A percentile compares a stretch with the other conserved stretches of the same genome.
phyloP scores from a whole-genome alignment of 2,329 filamentous ascomycete genomes.

The Xylariaceae sp. region DNA sequence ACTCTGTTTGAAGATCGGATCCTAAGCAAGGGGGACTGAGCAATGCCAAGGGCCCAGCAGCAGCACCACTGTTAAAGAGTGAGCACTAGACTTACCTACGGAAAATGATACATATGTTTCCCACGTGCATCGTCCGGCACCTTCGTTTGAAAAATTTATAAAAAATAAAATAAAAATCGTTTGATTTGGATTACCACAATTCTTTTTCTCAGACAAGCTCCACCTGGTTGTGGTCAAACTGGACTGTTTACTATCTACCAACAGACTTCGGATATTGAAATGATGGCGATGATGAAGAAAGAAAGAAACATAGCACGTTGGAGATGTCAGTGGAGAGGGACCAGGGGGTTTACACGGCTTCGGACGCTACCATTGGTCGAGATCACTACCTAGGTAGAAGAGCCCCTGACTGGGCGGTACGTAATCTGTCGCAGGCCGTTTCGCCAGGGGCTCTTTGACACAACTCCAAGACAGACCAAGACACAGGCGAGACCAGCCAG shows the following conservation, averaged over 20 bases:
- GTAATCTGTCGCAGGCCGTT: conserved; percentile 46
- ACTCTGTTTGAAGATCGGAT: conserved; percentile 30
- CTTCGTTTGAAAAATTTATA: too few species aligned
- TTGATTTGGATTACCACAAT: neutral
- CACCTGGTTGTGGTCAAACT: neutral
- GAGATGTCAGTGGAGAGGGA: neutral
- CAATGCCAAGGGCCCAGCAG: too few species aligned
- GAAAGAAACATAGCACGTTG: conserved; percentile 8
- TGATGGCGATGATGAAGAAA: neutral
- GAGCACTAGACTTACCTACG: too few species aligned
- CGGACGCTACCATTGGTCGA: conserved; percentile 9
- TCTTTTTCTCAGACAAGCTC: neutral
- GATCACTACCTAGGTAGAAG: too few species aligned
- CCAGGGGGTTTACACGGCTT: neutral
- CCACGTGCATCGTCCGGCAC: neutral
- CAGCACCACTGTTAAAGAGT: too few species aligned
- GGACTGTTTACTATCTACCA: neutral
- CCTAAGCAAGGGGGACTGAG: too few species aligned
- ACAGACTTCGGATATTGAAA: too few species aligned
- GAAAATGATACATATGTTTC: neutral
- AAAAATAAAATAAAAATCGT: too few species aligned
- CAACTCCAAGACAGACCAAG: too few species aligned
- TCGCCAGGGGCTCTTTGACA: conserved; percentile 48
- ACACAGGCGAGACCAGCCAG: conserved; percentile 28
- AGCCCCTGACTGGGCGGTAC: conserved; percentile 18